Base-by-base conservation (phyloP, 495 filamentous ascomycete species). In the Penicillium nucicola region DNA sequence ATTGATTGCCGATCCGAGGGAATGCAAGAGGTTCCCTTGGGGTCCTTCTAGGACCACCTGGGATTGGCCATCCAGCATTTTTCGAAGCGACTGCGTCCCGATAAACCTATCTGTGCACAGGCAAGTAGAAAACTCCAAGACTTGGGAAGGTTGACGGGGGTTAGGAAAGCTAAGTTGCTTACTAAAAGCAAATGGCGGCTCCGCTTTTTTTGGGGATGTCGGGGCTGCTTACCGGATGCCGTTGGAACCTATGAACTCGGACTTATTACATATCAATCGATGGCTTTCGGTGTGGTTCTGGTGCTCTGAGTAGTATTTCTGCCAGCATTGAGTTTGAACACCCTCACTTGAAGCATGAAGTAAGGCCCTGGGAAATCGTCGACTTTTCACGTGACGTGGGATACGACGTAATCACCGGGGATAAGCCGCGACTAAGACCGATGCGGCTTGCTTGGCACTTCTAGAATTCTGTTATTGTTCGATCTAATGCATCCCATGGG, bases 11-110 rank as follows among this genome's bases (percentile, higher is more conserved):
- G 67, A 61, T 45, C 48, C 59, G 20, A 59, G 58, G 36, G 68
- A 64, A 50, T 64, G 65, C 55, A 52, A 49, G 52, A 62, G 59
- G 19, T 56, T 56, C 55, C 66, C 66, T 37, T 47, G 48, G 57
- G 60, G 60, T 33, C 54, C 64, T 58, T 67, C 73, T 45, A 77
- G 67, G 56, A 72, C 58, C 57, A 58, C 57, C 64, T 77, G 74
- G 53, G 67, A 65, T 62, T 65, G 60, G 60, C 66, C 72, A 62
- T 74, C 69, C 58, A 72, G 57, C 73, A 75, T 77, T 56, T 68
- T 74, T 54, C 55, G 48, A 56, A 61, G 53, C 59, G 42, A 53
- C 57, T 56, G 39, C 14, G 14, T 20, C 42, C 56, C 55, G 34
- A 35, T 41, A 31, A 51, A 28, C 52, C 56, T 50, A 55, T 58